Evolutionary conservation across 2,329 filamentous ascomycete species (phyloP).

Genomic region (Alternaria metachromatica): DNA sequence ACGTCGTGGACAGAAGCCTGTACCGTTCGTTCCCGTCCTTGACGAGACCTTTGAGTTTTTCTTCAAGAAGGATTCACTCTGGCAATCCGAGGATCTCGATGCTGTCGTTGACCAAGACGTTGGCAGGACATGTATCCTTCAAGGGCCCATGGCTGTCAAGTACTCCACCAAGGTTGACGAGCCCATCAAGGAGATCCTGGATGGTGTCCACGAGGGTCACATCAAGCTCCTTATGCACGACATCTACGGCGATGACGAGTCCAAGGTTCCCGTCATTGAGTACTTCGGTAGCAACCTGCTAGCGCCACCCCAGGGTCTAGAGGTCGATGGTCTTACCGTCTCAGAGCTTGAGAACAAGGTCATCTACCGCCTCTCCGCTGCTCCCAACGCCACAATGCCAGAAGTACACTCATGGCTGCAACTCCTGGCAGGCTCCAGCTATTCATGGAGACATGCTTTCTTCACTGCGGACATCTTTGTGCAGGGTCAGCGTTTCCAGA

Average conservation of each 20-base stretch:
- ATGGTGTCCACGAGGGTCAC: constrained; percentile 86
- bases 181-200: constrained; percentile 92
- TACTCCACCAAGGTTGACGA: constrained; percentile 91
- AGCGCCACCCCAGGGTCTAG: constrained; percentile 68
- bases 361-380: constrained; percentile 81
- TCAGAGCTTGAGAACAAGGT: constrained; percentile 80
- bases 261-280: constrained; percentile 81
- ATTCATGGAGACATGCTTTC: constrained; percentile 94
- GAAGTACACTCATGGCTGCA: constrained; percentile 84
- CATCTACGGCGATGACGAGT: constrained; percentile 76
- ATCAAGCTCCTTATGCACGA: constrained; percentile 81
- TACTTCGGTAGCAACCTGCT: constrained; percentile 93
- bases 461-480: constrained; percentile 93
- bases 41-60: constrained; percentile 99
- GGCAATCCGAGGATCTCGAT: constrained; percentile 97
- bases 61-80: constrained; percentile 99
- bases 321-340: constrained; percentile 85
- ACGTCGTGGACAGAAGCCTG: constrained; percentile 91
- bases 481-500: constrained; percentile 96
- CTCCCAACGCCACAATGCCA: constrained; percentile 76
- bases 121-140: constrained; percentile 92
- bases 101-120: constrained; percentile 97
- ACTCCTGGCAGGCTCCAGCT: constrained; percentile 81
- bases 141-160: constrained; percentile 90
- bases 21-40: constrained; percentile 92